Evolutionary conservation across 2,329 filamentous ascomycete species (phyloP), one percentile per base, ranked within the genome.

Genomic region (Neodidymelliopsis sp.): DNA sequence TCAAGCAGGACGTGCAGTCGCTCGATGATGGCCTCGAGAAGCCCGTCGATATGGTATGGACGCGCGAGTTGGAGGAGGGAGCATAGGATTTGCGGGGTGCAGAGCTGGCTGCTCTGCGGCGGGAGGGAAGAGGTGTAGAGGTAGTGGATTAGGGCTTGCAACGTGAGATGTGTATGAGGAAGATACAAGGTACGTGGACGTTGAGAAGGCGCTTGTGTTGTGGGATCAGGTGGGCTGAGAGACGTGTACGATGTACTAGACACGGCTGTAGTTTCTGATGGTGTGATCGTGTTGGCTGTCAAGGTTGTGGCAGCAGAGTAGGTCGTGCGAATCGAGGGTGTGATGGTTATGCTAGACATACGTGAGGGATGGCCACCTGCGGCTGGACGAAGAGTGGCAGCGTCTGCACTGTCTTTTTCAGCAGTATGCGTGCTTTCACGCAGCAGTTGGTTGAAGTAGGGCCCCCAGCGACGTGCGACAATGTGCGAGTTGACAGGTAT

Each of bases 401-500:
- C 83, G 60, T 96, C 91, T 18, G 85, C 84, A 47, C 59, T 75
- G 34, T 62, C 60, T 19, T 61, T 65, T 2, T 87, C 89, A 42
- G 89, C 86, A 15, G 44, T 59, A 2, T 89, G 85, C 4, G 81
- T 80, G 31, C 89, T 90, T 72, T 97, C 92, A 20, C 89, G 85
- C 8, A 97, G 79, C 2, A 99, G 81, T 68, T 96, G 90, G 46
- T 96, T 91, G 74, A 99, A 97, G 70, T 96, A 97, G 0, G 91
- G 91, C 0, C 94, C 94, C 94, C 94, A 99, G 67, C 94, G 82
- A 20, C 91, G 84, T 8, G 89, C 88, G 12, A 97, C 81, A 12
- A 99, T 84, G 48, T 91, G 85, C 6, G 94, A 97, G 72, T 96
- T 99, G 59, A 97, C 89, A 0, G 94, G 91, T 59, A 97, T 91